A percentile compares a stretch with the other conserved stretches of the same genome.
These are phyloP conservation scores for Smittium culicis DNA, from an alignment of 371 early-diverging fungal species.

Conservation along the genomic window DNA sequence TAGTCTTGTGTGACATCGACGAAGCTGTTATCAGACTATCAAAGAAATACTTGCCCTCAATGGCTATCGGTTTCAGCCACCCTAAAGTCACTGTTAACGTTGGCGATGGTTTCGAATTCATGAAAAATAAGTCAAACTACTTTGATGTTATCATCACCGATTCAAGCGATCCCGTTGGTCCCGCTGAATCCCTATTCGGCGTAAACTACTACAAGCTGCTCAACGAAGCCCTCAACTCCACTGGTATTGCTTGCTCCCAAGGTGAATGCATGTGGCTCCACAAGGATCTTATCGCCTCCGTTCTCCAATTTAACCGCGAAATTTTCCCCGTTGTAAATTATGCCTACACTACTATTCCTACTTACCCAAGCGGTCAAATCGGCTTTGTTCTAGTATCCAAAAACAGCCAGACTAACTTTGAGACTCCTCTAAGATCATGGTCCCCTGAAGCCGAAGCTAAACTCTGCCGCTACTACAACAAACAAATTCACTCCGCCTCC, in stretches of 20 bases:
- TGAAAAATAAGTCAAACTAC: slow-evolving; percentile 65
- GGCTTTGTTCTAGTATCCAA: slow-evolving; percentile 87
- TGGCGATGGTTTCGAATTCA: slow-evolving; percentile 87
- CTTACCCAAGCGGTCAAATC: slow-evolving; percentile 94
- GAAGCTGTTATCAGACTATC: slow-evolving; percentile 82
- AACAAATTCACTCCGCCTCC: slow-evolving; percentile 82
- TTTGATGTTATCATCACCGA: slow-evolving; percentile 97
- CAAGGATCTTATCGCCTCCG: slow-evolving; percentile 71
- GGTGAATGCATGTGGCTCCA: slow-evolving; percentile 98
- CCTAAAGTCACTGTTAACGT: slow-evolving; percentile 86
- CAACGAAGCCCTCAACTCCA: slow-evolving; percentile 74
- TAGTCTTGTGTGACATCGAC: slow-evolving; percentile 89
- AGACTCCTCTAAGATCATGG: slow-evolving; percentile 63
- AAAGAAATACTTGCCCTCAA: slow-evolving; percentile 79
- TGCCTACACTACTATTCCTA: slow-evolving; percentile 86
- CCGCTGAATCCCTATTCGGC: slow-evolving; percentile 88
- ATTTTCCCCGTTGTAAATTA: slow-evolving; percentile 83
- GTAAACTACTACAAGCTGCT: slow-evolving; percentile 79
- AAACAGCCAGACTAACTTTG: slow-evolving; percentile 50
- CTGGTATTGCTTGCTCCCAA: slow-evolving; percentile 88
- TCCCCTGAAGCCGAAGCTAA: slow-evolving; percentile 62
- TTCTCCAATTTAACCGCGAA: slow-evolving; percentile 55
- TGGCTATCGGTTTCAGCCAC: slow-evolving; percentile 87
- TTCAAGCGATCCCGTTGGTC: slow-evolving; percentile 93
- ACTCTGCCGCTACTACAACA: slow-evolving; percentile 78